Base-by-base conservation (phyloP, 768 basidiomycete species). In the Tephrocybe sp. region DNA sequence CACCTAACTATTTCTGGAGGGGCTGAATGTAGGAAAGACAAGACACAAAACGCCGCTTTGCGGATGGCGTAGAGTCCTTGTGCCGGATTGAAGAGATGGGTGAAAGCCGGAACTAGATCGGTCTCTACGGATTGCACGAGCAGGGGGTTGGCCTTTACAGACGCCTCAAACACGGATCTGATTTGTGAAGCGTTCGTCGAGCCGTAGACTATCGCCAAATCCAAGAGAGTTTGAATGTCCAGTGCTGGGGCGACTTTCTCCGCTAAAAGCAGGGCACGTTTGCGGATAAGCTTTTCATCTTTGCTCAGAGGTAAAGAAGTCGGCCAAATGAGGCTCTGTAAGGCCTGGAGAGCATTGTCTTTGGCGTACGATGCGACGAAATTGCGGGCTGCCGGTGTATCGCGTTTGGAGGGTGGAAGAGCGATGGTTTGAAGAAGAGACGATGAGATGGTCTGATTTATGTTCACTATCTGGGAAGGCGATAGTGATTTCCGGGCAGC, bases 291-390 rank as follows among this genome's bases (percentile, higher is more conserved):
- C 33, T 65, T 70, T 34, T 83, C 77, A 10, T 73, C 64, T 27
- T 63, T 64, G 1, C 74, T 68, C 4, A 61, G 52, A 4, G 57
- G 52, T 21, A 52, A 34, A 15, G 33, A 25, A 3, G 61, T 54
- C 7, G 68, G 69, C 86, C 86, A 88, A 52, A 89, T 81, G 29
- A 88, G 68, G 8, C 67, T 55, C 39, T 84, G 73, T 1, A 89
- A 70, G 6, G 57, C 59, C 31, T 76, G 74, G 21, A 75, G 69
- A 8, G 86, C 84, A 1, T 65, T 64, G 55, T 88, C 81, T 49
- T 73, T 71, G 11, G 74, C 77, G 53, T 84, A 90, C 7, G 78
- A 77, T 12, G 75, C 67, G 37, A 88, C 16, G 58, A 85, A 88
- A 2, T 61, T 57, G 16, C 69, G 65, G 1, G 76, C 71, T 0